phyloP scores from a whole-genome alignment of 148 eudicot genomes.

The Chenopodium suecicum region DNA sequence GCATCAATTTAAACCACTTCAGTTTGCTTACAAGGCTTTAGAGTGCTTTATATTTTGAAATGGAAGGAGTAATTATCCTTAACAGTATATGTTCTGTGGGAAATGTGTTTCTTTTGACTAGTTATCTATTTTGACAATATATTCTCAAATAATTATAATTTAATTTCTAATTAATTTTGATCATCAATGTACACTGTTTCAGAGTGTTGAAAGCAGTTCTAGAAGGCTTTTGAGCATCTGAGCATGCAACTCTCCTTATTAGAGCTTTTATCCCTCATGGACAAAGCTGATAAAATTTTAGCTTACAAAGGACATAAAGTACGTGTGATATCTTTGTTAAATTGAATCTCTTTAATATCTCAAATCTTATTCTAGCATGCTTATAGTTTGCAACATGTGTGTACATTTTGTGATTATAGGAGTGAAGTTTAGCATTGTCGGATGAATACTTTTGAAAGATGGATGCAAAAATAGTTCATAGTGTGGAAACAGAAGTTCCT shows the following conservation, averaged over 20 bases:
- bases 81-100: background rate
- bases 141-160: background rate
- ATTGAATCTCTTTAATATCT: background rate
- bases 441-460: background rate
- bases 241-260: background rate
- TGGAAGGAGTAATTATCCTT: background rate
- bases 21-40: background rate
- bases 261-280: background rate
- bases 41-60: background rate
- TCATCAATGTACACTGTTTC: background rate
- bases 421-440: background rate
- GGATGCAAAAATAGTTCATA: slow-evolving; percentile 6
- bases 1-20: too few species aligned
- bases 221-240: background rate
- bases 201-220: background rate
- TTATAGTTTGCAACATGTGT: background rate
- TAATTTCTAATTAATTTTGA: background rate
- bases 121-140: background rate
- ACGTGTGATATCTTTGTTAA: background rate
- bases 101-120: background rate
- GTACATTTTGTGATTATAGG: slow-evolving; percentile 2
- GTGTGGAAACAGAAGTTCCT: background rate
- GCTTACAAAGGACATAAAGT: background rate
- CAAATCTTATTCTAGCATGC: background rate
- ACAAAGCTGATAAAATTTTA: background rate